Evolutionary conservation across 257 asterid species (phyloP).

Genomic region (Echium plantagineum): DNA sequence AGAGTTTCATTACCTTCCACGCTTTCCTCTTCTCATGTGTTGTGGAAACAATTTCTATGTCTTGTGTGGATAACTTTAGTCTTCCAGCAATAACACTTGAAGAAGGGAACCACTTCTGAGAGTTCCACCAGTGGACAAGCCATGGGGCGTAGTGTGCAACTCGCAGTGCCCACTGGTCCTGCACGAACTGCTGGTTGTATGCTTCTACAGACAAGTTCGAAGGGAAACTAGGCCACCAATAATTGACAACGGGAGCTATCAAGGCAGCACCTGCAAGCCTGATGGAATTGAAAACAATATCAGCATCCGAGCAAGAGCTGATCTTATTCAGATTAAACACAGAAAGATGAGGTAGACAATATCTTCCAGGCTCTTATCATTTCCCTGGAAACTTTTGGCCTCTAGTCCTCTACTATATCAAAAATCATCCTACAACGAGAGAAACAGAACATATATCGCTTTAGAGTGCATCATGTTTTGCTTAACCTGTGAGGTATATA

Average conservation of each 20-base stretch:
- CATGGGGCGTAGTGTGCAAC: constrained; percentile 51
- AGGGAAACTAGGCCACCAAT: constrained; percentile 64
- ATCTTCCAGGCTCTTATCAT: too few relatives aligned
- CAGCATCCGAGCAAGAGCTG: not conserved
- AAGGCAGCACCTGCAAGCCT: constrained; percentile 49
- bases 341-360: too few relatives aligned
- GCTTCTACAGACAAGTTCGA: constrained; percentile 33
- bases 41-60: constrained; percentile 25
- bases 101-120: constrained; percentile 50
- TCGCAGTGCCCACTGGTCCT: constrained; percentile 57
- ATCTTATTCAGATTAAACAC: not conserved
- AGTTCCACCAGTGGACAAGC: constrained; percentile 63
- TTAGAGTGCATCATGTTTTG: not conserved
- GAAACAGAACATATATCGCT: not conserved
- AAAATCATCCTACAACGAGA: not conserved
- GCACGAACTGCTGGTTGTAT: constrained; percentile 23
- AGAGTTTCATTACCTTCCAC: constrained; percentile 23
- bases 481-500: constrained; percentile 56
- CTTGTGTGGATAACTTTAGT: constrained; percentile 29
- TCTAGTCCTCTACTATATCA: not conserved
- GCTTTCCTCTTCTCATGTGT: not conserved
- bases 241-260: constrained; percentile 45
- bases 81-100: constrained; percentile 36
- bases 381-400: not conserved
- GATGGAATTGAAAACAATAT: constrained; percentile 5